These are phyloP conservation scores for Microsporum audouinii DNA, from an alignment of 2,329 filamentous ascomycete genomes.

Conservation along the genomic window DNA sequence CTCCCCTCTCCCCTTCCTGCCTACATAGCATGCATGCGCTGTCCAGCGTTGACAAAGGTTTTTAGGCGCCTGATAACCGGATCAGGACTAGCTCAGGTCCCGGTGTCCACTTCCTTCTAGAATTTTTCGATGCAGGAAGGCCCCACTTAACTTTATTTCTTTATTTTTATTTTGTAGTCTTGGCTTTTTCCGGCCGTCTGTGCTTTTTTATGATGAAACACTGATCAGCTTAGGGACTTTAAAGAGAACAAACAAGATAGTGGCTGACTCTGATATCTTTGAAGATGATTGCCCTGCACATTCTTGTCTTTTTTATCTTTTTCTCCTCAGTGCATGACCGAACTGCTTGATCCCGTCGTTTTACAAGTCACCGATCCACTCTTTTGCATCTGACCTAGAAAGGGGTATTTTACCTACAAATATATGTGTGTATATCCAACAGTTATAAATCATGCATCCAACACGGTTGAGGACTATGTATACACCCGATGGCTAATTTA, in stretches of 20 bases:
- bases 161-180: constrained; percentile 3
- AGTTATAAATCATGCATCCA: neutral
- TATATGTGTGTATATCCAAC: neutral
- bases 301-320: neutral
- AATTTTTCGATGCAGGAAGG: neutral
- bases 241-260: neutral
- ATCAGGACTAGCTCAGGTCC: neutral
- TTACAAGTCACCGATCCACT: neutral
- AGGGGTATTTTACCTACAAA: neutral
- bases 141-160: constrained; percentile 5
- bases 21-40: neutral
- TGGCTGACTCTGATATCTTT: neutral
- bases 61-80: neutral
- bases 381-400: neutral
- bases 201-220: neutral
- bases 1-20: neutral
- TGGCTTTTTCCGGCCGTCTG: neutral
- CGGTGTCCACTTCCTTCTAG: neutral
- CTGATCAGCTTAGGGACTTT: neutral
- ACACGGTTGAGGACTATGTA: neutral
- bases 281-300: neutral
- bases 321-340: neutral
- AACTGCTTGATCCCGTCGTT: neutral
- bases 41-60: neutral
- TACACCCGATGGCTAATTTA: neutral